phyloP scores from a whole-genome alignment of 176 grass and related monocot species.

The Triticum urartu region DNA sequence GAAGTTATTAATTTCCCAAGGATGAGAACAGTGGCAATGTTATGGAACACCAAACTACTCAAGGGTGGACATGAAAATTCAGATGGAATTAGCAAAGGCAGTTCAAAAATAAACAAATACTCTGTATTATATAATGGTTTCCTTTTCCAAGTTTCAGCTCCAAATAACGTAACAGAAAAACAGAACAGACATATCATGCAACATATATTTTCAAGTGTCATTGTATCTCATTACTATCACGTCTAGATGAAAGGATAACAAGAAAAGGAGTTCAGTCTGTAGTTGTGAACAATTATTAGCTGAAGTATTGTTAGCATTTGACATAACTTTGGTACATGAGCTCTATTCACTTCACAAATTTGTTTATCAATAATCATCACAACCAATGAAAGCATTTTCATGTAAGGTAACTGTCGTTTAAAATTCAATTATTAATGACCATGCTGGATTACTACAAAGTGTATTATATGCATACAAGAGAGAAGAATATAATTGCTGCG shows the following conservation, averaged over 20 bases:
- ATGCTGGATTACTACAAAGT: not conserved
- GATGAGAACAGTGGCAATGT: not conserved
- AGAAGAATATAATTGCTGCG: not conserved
- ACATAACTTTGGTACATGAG: not conserved
- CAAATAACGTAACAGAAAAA: not conserved
- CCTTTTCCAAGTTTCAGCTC: not conserved
- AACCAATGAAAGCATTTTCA: not conserved
- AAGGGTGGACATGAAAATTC: not conserved
- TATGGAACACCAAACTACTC: not conserved
- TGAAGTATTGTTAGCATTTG: not conserved
- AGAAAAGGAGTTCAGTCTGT: not conserved
- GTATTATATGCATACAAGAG: not conserved
- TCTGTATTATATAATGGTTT: not conserved
- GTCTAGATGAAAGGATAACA: not conserved
- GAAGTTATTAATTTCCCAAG: conserved; percentile 16
- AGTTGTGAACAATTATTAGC: not conserved
- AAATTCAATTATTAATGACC: not conserved
- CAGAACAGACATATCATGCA: not conserved
- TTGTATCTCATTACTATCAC: not conserved
- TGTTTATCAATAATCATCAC: not conserved
- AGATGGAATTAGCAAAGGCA: not conserved
- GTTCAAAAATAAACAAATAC: not conserved
- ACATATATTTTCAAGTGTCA: not conserved
- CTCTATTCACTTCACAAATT: not conserved
- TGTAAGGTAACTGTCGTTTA: not conserved